Conservation (phyloP, 2,329 filamentous ascomycete genomes). For the Spiromastix sp. region DNA sequence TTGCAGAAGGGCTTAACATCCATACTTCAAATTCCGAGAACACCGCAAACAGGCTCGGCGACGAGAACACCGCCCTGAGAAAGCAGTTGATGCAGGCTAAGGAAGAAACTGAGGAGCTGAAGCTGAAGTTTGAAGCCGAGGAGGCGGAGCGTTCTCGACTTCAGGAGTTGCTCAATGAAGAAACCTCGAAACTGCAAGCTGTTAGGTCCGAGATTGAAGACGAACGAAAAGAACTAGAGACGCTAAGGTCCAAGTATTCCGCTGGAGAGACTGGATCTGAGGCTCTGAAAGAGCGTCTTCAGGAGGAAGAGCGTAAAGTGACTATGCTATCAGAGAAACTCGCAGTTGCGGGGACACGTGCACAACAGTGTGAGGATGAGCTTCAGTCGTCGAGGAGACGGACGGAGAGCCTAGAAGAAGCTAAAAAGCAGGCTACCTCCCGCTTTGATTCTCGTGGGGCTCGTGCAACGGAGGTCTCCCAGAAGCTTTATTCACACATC, state of each 20-base stretch:
- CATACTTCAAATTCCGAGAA: conserved; percentile 51
- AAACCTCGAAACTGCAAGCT: conserved; percentile 36
- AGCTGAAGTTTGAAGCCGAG: conserved; percentile 42
- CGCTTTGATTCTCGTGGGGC: conserved; percentile 60
- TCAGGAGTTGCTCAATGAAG: conserved; percentile 42
- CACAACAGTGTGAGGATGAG: conserved; percentile 67
- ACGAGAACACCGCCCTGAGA: conserved; percentile 53
- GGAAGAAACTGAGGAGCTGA: conserved; percentile 45
- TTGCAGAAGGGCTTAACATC: conserved; percentile 49
- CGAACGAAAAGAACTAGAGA: conserved; percentile 57
- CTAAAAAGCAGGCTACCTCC: conserved; percentile 28
- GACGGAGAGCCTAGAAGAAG: conserved; percentile 21
- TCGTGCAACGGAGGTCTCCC: conserved; percentile 73
- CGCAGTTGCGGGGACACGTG: conserved; percentile 63
- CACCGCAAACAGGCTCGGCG: conserved; percentile 48
- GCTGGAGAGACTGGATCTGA: conserved; percentile 79
- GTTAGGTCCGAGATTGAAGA: conserved; percentile 48
- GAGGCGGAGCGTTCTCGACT: conserved; percentile 44
- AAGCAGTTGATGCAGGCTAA: conserved; percentile 46
- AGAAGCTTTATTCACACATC: conserved; percentile 71
- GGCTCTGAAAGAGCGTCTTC: conserved; percentile 61
- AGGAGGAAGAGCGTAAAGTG: conserved; percentile 64
- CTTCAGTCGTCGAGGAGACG: conserved; percentile 59
- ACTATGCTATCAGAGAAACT: conserved; percentile 59
- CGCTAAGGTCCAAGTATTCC: conserved; percentile 60